Base-by-base conservation (phyloP, 176 grass and related monocot genomes). In the Tillandsia fasciculata region DNA sequence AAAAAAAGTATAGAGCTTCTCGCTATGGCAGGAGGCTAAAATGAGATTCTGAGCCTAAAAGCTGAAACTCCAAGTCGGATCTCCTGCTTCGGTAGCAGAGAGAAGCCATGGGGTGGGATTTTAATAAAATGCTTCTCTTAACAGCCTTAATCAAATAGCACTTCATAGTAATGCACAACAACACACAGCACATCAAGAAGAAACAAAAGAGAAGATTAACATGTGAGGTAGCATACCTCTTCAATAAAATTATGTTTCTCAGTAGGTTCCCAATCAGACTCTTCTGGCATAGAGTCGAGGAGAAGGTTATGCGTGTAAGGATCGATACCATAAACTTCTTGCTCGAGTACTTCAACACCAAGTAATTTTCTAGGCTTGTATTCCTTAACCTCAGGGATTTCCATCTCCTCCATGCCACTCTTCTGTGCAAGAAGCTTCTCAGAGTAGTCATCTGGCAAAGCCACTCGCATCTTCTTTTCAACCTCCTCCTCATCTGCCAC, bases 321-420 rank as follows among this genome's bases (percentile, higher is more conserved):
- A 85, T 99, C 94, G 67, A 99, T 90, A 72, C 94, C 94, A 76
- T 99, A 99, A 64, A 99, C 94, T 82, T 99, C 94, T 87, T 99
- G 94, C 81, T 99, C 94, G 49, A 99, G 69, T 53, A 99, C 77
- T 85, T 99, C 89, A 79, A 83, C 54, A 26, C 84, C 94, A 53
- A 88, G 84, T 52, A 78, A 72, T 80, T 99, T 99, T 66, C 94
- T 87, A 52, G 87, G 87, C 79, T 90, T 91, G 79, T 93, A 99
- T 61, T 99, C 84, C 90, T 99, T 99, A 65, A 99, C 94, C 80
- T 99, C 94, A 67, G 94, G 94, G 75, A 99, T 84, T 64, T 99
- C 84, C 81, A 87, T 65, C 65, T 97, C 91, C 80, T 90, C 94
- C 26, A 79, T 87, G 63, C 89, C 86, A 64, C 80, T 93, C 77